Conservation (phyloP, 495 filamentous ascomycete genomes). For the Lindgomyces ingoldianus region DNA sequence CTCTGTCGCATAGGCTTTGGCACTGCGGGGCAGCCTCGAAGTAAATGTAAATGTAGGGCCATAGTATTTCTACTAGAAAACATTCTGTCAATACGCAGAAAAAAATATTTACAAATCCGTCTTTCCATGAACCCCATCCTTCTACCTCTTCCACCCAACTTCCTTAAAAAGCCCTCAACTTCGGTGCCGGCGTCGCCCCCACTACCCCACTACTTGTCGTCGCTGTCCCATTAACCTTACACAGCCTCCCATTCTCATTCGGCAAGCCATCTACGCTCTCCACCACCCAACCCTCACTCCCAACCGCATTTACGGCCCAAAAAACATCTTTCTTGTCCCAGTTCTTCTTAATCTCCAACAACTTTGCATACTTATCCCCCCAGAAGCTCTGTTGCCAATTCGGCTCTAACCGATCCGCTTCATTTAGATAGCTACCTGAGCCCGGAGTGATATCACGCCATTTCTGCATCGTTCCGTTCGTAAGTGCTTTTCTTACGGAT, state of each 20-base stretch:
- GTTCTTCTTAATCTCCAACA: slow-evolving; percentile 27
- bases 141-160: neutral
- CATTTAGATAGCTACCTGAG: slow-evolving; percentile 32
- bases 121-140: too few relatives aligned
- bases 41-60: too few relatives aligned
- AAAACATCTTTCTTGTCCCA: slow-evolving; percentile 20
- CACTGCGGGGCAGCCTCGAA: too few relatives aligned
- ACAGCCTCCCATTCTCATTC: slow-evolving; percentile 33
- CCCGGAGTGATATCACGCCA: slow-evolving; percentile 28
- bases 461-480: slow-evolving; percentile 25
- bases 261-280: slow-evolving; percentile 30
- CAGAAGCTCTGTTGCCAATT: slow-evolving; percentile 34
- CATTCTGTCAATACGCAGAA: too few relatives aligned
- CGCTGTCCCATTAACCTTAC: slow-evolving; percentile 15
- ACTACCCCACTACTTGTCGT: neutral
- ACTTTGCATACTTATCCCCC: slow-evolving; percentile 24
- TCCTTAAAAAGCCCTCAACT: neutral
- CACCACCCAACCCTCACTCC: slow-evolving; percentile 29
- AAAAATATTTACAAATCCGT: too few relatives aligned
- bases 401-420: slow-evolving; percentile 32
- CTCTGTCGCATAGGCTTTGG: too few relatives aligned
- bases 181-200: neutral
- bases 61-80: too few relatives aligned
- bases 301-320: slow-evolving; percentile 28
- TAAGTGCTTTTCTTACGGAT: slow-evolving; percentile 8